Evolutionary conservation across 2,329 filamentous ascomycete species (phyloP).

Genomic region (Neonectria sp.): DNA sequence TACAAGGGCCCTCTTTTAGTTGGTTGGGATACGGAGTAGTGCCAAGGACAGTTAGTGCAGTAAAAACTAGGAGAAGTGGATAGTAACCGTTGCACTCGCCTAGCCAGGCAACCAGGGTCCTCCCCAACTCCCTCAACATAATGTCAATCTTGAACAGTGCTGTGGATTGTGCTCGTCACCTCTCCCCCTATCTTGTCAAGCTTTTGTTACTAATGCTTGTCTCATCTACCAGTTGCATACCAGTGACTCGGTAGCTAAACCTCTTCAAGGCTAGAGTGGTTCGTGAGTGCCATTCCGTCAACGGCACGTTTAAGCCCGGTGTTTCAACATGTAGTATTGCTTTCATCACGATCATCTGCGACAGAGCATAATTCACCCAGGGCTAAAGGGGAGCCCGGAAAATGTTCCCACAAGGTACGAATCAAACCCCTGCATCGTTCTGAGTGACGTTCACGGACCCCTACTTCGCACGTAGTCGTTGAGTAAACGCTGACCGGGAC

Average conservation of each 20-base stretch:
- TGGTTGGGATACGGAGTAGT: not conserved
- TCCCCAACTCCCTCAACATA: not conserved
- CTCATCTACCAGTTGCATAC: not conserved
- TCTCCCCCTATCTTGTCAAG: not conserved
- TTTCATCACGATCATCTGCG: not conserved
- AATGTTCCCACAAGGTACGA: not conserved
- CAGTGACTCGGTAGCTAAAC: not conserved
- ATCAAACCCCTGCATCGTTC: not conserved
- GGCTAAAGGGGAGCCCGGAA: not conserved
- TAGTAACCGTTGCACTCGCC: not conserved
- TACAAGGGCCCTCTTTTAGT: not conserved
- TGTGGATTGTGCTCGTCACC: not conserved
- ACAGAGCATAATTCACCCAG: not conserved
- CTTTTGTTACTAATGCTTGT: not conserved
- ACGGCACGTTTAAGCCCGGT: not conserved
- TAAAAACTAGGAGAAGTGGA: not conserved
- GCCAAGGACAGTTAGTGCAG: not conserved
- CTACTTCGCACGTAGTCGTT: too few relatives aligned
- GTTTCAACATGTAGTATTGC: not conserved
- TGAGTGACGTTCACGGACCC: not conserved
- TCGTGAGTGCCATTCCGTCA: not conserved
- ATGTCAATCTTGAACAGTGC: not conserved
- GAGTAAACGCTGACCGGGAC: too few relatives aligned
- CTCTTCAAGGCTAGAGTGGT: not conserved
- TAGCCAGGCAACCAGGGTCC: not conserved